Percentiles rank a stretch among this genome's conserved stretches.
phyloP scores from a whole-genome alignment of 805 yeast species.

The Saturnispora dispora region DNA sequence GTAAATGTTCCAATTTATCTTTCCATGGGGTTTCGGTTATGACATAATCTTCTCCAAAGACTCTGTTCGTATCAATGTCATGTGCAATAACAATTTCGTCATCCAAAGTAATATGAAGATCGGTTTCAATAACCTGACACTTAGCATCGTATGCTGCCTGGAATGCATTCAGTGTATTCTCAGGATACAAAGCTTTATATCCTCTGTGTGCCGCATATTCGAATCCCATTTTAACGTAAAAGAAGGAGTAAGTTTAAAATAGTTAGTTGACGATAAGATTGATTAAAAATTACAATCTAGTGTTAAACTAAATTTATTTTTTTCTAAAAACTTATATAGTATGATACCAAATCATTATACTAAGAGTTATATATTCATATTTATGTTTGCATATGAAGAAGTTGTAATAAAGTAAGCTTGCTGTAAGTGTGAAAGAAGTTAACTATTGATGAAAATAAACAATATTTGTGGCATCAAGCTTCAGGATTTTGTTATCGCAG shows the following conservation, averaged over 20 bases:
- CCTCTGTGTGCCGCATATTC: constrained; percentile 12
- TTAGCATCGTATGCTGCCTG: constrained; percentile 28
- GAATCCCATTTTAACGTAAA: background rate
- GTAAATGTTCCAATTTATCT: constrained; percentile 22
- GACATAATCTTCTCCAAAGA: constrained; percentile 23
- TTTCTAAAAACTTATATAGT: background rate
- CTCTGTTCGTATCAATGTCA: constrained; percentile 26
- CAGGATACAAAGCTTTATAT: constrained; percentile 25
- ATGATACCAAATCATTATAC: background rate
- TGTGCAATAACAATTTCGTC: constrained; percentile 28
- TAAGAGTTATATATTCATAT: background rate
- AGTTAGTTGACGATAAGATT: background rate
- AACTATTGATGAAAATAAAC: background rate
- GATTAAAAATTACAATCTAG: background rate
- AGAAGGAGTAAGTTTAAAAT: background rate
- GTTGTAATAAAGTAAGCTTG: background rate
- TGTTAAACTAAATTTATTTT: background rate
- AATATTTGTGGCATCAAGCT: background rate
- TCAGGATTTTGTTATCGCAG: background rate
- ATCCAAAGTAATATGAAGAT: constrained; percentile 30
- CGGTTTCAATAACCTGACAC: constrained; percentile 29
- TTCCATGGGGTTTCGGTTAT: constrained; percentile 23
- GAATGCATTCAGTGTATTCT: constrained; percentile 30
- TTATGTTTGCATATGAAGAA: too few species aligned
- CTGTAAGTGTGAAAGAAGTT: background rate